Conservation (phyloP, 805 yeast genomes). For the Brettanomyces naardenensis region DNA sequence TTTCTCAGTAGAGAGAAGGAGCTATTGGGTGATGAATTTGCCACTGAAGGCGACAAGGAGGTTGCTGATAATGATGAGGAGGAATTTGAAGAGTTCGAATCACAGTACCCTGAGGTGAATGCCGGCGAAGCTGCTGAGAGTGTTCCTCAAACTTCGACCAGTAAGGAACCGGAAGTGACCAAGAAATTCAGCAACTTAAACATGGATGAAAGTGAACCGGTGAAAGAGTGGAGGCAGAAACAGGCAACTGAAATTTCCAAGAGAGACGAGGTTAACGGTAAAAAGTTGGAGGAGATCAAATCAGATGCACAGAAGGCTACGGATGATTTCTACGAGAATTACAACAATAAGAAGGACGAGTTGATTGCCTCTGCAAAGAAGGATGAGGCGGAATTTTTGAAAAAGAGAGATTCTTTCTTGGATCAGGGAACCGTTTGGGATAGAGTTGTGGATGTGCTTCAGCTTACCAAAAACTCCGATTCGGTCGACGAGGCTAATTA, state of each 20-base stretch:
- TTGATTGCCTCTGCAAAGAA: conserved; percentile 52
- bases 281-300: conserved; percentile 58
- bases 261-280: conserved; percentile 64
- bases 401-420: conserved; percentile 63
- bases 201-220: conserved; percentile 47
- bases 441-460: conserved; percentile 40
- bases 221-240: conserved; percentile 75
- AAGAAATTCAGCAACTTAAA: conserved; percentile 30
- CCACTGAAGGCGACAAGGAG: conserved; percentile 47
- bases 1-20: conserved; percentile 65
- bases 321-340: conserved; percentile 88
- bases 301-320: conserved; percentile 73
- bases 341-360: conserved; percentile 74
- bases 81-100: conserved; percentile 52
- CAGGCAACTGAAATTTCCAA: conserved; percentile 70
- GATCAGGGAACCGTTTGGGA: conserved; percentile 47
- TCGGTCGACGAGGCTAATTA: conserved; percentile 24
- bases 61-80: conserved; percentile 31
- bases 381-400: conserved; percentile 65
- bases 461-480: conserved; percentile 26
- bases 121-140: conserved; percentile 12
- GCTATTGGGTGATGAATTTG: conserved; percentile 62
- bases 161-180: not conserved
- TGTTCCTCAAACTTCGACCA: conserved; percentile 1
- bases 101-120: conserved; percentile 55